Evolutionary conservation across 352 stramenopile genomes (phyloP), one percentile per base, ranked within the genome.

Genomic region (Peronospora farinosa): DNA sequence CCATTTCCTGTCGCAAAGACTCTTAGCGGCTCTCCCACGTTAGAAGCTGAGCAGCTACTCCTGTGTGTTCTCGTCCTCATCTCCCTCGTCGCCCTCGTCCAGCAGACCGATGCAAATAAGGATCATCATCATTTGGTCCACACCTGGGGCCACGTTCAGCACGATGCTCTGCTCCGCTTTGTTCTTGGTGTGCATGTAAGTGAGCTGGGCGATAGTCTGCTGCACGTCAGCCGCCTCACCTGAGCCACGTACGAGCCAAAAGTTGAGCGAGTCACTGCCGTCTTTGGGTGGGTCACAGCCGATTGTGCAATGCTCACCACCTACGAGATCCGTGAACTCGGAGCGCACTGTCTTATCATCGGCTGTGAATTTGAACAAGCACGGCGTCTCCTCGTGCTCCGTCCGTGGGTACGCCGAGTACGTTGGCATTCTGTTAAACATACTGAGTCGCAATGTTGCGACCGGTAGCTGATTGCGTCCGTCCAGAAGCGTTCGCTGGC

Each of bases 111-210:
- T 67, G 50, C 64, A 73, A 32, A 69, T 64, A 28, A 73, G 56
- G 41, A 69, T 51, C 60, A 73, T 69, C 64, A 73, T 73, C 51
- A 69, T 64, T 36, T 51, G 55, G 40, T 73, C 64, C 10, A 73
- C 64, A 15, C 60, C 64, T 15, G 58, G 52, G 8, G 60, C 52
- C 35, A 73, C 56, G 16, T 73, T 60, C 25, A 73, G 37, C 42
- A 69, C 33, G 8, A 68, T 49, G 23, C 51, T 65, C 15, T 63
- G 47, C 37, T 40, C 36, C n/a, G 47, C 47, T 23, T 50, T 53
- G 7, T 19, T 51, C 35, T 60, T 64, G 4, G 56, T 60, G 54
- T 62, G 51, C 25, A 44, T 48, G 57, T 67, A 69, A 0, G 38
- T 62, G 37, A 69, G 35, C 10, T 40, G 52, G 11, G 64, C 64